Conservation (phyloP, 2,329 filamentous ascomycete species). For the Fusarium sp. region DNA sequence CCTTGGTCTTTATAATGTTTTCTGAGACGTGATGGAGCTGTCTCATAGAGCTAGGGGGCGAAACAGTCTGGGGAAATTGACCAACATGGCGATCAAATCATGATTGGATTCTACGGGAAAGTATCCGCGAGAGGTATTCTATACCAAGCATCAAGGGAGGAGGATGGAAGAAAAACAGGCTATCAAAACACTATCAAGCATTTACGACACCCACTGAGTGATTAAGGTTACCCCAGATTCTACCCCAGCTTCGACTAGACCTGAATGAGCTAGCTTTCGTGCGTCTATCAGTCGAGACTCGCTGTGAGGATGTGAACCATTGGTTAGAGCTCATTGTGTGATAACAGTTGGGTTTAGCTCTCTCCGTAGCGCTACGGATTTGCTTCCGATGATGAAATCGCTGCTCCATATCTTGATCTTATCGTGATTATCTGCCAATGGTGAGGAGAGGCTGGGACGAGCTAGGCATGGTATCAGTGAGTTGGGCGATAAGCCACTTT, state of each 20-base stretch:
- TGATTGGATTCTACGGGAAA: conserved; percentile 26
- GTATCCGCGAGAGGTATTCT: conserved; percentile 15
- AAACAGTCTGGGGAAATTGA: background rate
- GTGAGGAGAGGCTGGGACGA: background rate
- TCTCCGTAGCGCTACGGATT: background rate
- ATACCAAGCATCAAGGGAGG: background rate
- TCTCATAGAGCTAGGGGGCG: background rate
- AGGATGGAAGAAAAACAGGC: background rate
- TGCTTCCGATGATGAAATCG: background rate
- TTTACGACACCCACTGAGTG: background rate
- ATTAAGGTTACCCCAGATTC: background rate
- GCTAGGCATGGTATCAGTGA: background rate
- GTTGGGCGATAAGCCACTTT: conserved; percentile 1
- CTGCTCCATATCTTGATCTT: background rate
- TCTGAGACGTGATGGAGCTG: background rate
- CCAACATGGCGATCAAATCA: background rate
- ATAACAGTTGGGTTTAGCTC: background rate
- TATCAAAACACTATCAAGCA: background rate
- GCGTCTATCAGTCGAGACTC: conserved; percentile 6
- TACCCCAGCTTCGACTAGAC: conserved; percentile 1
- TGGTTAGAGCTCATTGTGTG: background rate
- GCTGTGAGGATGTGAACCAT: background rate
- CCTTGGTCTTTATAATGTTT: conserved; percentile 4
- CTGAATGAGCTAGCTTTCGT: background rate
- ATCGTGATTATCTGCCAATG: background rate